These are phyloP conservation scores for Umbelopsis isabellina DNA, from an alignment of 192 early-diverging fungal genomes.

Conservation along the genomic window DNA sequence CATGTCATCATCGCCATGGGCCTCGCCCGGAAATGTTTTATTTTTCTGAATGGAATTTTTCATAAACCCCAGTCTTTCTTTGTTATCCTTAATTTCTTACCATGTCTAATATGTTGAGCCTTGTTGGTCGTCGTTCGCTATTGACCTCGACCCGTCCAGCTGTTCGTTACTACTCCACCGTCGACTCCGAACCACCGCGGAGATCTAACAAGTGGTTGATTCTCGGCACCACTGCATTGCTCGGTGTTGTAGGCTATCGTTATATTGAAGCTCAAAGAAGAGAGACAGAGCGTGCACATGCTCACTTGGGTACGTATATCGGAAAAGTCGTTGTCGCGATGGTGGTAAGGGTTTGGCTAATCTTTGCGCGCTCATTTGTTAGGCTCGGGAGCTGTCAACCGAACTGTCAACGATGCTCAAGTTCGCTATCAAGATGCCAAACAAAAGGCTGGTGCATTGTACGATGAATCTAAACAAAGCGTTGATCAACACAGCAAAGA, in stretches of 20 bases:
- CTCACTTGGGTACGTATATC: neutral
- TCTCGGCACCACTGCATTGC: neutral
- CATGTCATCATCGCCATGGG: too few species aligned
- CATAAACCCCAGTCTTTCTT: too few species aligned
- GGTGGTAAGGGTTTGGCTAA: too few species aligned
- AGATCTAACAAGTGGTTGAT: constrained; percentile 18
- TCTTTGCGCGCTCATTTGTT: too few species aligned
- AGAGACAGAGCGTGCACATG: constrained; percentile 1
- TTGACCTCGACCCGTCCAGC: neutral
- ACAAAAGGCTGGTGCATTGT: neutral
- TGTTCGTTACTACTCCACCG: constrained; percentile 2
- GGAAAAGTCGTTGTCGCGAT: too few species aligned
- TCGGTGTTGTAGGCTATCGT: neutral
- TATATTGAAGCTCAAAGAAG: constrained; percentile 11
- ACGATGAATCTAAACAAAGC: constrained; percentile 1
- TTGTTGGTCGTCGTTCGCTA: constrained; percentile 3
- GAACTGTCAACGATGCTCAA: neutral
- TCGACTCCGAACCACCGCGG: constrained; percentile 19
- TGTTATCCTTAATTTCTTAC: neutral
- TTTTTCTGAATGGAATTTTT: too few species aligned
- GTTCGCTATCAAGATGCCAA: neutral
- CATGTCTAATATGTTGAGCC: constrained; percentile 18
- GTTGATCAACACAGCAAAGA: neutral
- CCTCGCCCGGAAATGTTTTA: too few species aligned
- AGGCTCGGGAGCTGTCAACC: neutral